Conservation (phyloP, 2,329 filamentous ascomycete genomes). For the Davidsoniella virescens region DNA sequence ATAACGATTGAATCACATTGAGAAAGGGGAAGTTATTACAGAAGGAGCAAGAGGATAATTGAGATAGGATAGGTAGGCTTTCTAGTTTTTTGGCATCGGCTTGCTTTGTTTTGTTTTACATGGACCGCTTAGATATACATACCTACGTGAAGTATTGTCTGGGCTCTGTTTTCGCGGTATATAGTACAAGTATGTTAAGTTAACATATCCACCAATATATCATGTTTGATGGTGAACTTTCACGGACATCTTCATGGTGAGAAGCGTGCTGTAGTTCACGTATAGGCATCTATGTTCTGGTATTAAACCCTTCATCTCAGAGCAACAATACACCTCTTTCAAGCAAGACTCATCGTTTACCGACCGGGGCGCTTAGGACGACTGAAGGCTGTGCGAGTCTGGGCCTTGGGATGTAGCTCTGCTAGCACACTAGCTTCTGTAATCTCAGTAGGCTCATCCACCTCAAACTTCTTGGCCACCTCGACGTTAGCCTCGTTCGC, state of each 20-base stretch:
- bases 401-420: constrained; percentile 52
- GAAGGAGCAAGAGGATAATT: background rate
- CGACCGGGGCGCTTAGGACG: constrained; percentile 66
- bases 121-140: too few species aligned
- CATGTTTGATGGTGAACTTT: too few species aligned
- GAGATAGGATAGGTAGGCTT: background rate
- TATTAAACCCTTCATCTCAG: background rate
- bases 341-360: constrained; percentile 19
- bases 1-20: constrained; percentile 4
- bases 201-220: too few species aligned
- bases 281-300: background rate
- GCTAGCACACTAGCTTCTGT: constrained; percentile 47
- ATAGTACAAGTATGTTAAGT: too few species aligned
- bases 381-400: constrained; percentile 53
- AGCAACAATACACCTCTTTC: background rate
- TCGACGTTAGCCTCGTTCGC: constrained; percentile 47
- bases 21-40: background rate
- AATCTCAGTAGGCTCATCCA: constrained; percentile 53
- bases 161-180: too few species aligned
- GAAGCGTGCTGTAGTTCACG: background rate
- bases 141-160: too few species aligned
- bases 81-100: background rate
- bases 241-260: background rate
- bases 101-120: background rate
- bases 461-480: constrained; percentile 55